Conservation (phyloP, 108 stramenopile genomes). For the Cyclotella sp. region DNA sequence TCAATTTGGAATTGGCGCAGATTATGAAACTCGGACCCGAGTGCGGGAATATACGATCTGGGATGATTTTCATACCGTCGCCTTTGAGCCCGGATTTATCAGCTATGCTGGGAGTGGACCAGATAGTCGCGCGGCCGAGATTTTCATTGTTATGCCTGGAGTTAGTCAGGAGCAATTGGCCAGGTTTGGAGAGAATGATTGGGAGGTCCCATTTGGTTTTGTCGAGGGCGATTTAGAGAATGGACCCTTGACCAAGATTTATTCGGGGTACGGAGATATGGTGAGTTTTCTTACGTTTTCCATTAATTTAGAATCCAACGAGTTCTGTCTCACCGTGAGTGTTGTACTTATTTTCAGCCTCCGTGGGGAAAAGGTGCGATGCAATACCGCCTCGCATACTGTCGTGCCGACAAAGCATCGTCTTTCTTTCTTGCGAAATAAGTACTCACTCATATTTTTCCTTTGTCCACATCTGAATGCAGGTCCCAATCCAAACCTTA, state of each 20-base stretch:
- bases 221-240: slow-evolving; percentile 67
- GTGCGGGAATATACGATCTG: slow-evolving; percentile 23
- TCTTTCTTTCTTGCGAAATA: no score
- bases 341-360: background rate
- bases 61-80: slow-evolving; percentile 33
- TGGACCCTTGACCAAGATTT: slow-evolving; percentile 57
- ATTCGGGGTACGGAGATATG: slow-evolving; percentile 85
- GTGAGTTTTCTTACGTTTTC: slow-evolving; percentile 14
- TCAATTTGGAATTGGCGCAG: slow-evolving; percentile 61
- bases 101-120: slow-evolving; percentile 66
- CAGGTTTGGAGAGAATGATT: slow-evolving; percentile 67
- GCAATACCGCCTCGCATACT: no score
- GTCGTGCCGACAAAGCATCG: no score
- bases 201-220: slow-evolving; percentile 88
- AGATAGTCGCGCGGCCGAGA: slow-evolving; percentile 76
- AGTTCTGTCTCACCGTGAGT: no score
- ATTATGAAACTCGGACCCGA: slow-evolving; percentile 15
- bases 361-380: slow-evolving; percentile 4
- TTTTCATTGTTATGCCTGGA: slow-evolving; percentile 81
- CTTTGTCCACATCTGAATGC: no score
- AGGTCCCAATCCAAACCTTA: slow-evolving; percentile 22
- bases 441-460: no score
- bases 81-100: slow-evolving; percentile 49
- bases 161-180: slow-evolving; percentile 60
- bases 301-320: no score